Conservation (phyloP, 306 rosid species). For the Neltuma alba region DNA sequence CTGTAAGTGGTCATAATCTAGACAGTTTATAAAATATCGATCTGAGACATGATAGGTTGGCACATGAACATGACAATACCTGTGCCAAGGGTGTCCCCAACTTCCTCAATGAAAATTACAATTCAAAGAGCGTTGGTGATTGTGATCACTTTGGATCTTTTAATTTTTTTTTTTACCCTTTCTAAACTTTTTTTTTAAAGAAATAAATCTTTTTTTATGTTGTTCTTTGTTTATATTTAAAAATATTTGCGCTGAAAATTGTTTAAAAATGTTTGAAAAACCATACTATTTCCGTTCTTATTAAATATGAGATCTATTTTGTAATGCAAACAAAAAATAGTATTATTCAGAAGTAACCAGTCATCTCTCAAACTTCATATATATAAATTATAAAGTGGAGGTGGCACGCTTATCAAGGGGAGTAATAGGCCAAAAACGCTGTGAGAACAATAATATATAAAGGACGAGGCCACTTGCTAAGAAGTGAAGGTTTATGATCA, state of each 20-base stretch:
- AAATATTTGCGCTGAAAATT: background rate
- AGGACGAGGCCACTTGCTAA: background rate
- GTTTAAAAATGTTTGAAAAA: too few species aligned
- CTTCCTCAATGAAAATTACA: conserved; percentile 43
- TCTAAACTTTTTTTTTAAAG: background rate
- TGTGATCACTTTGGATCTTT: conserved; percentile 22
- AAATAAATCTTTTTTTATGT: background rate
- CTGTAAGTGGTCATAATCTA: background rate
- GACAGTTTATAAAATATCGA: too few species aligned
- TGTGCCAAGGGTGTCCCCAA: conserved; percentile 36
- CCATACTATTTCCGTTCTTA: too few species aligned
- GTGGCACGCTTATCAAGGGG: background rate
- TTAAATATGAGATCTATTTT: too few species aligned
- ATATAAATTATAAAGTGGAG: too few species aligned
- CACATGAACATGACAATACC: conserved; percentile 23
- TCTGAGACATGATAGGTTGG: conserved; percentile 19
- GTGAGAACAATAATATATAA: background rate
- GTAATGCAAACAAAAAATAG: too few species aligned
- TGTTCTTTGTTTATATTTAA: background rate
- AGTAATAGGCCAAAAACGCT: background rate
- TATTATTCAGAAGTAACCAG: background rate
- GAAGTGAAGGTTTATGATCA: background rate
- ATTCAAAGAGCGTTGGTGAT: conserved; percentile 33
- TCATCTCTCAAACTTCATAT: background rate
- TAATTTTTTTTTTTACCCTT: background rate